Conservation (phyloP, 306 rosid species). For the Astragalus glycyphyllos region DNA sequence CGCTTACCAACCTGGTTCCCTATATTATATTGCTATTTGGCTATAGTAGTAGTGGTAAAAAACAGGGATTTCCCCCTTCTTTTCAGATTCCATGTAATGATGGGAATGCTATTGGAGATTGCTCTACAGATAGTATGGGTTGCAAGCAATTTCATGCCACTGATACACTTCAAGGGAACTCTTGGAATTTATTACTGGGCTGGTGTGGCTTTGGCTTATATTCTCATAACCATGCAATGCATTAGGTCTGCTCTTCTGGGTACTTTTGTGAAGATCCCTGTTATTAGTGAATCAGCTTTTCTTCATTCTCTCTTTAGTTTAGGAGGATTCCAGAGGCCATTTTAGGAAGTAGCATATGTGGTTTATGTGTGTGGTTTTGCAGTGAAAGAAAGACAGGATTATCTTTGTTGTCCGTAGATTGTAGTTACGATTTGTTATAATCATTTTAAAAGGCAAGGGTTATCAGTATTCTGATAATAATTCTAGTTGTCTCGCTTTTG, state of each 20-base stretch:
- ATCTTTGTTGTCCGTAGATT: constrained; percentile 11
- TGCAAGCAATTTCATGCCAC: constrained; percentile 80
- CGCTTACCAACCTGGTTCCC: constrained; percentile 80
- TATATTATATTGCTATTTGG: constrained; percentile 60
- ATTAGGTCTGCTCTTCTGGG: constrained; percentile 78
- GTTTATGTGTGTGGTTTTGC: constrained; percentile 28
- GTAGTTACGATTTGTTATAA: not conserved
- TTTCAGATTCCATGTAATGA: constrained; percentile 72
- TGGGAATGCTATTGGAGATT: constrained; percentile 76
- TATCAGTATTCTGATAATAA: not conserved
- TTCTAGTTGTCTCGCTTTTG: not conserved
- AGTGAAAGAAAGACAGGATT: constrained; percentile 35
- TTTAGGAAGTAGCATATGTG: constrained; percentile 48
- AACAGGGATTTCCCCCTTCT: constrained; percentile 67
- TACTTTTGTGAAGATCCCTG: constrained; percentile 68
- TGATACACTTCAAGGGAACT: constrained; percentile 77
- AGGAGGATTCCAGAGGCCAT: constrained; percentile 69
- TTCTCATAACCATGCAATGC: constrained; percentile 58
- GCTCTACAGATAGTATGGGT: constrained; percentile 63
- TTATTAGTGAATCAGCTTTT: constrained; percentile 70
- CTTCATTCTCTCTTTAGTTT: constrained; percentile 61
- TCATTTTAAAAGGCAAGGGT: constrained; percentile 4
- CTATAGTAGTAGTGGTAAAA: constrained; percentile 68
- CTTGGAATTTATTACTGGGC: constrained; percentile 83
- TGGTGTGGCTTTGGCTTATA: constrained; percentile 65